Evolutionary conservation across 2,329 filamentous ascomycete genomes (phyloP).

Genomic region (Pseudocercospora macadamiae): DNA sequence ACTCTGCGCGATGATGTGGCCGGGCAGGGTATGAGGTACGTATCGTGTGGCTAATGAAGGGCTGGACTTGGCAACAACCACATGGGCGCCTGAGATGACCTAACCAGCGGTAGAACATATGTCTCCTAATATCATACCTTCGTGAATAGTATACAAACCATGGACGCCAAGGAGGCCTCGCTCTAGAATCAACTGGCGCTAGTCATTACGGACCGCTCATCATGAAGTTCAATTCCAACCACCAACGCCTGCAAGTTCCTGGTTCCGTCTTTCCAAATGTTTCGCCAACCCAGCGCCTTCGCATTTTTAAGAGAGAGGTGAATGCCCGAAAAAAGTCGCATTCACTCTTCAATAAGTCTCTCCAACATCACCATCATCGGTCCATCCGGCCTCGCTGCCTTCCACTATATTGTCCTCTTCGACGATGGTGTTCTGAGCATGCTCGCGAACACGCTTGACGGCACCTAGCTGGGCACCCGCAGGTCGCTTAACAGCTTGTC

Average conservation of each 20-base stretch:
- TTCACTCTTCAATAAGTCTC: conserved; percentile 36
- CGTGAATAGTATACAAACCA: neutral
- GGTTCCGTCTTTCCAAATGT: conserved; percentile 3
- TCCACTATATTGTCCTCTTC: conserved; percentile 33
- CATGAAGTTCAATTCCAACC: neutral
- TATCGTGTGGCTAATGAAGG: neutral
- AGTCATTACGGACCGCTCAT: neutral
- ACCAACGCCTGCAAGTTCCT: neutral
- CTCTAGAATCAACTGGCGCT: neutral
- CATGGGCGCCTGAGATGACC: no score
- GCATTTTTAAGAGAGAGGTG: neutral
- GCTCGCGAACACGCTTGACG: conserved; percentile 32
- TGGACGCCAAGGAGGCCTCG: neutral
- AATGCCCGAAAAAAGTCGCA: neutral
- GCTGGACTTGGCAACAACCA: neutral
- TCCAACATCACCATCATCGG: conserved; percentile 40
- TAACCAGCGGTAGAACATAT: neutral
- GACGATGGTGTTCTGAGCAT: conserved; percentile 25
- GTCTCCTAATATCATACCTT: neutral
- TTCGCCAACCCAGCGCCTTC: conserved; percentile 1
- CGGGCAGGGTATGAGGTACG: neutral
- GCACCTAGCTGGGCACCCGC: conserved; percentile 24
- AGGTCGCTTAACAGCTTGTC: conserved; percentile 37
- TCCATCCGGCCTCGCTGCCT: conserved; percentile 41
- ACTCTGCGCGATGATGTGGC: neutral